A percentile compares a stretch with the other conserved stretches of the same genome.
Evolutionary conservation across 805 yeast genomes (phyloP).

Genomic region (Kodamaea leandrae): DNA sequence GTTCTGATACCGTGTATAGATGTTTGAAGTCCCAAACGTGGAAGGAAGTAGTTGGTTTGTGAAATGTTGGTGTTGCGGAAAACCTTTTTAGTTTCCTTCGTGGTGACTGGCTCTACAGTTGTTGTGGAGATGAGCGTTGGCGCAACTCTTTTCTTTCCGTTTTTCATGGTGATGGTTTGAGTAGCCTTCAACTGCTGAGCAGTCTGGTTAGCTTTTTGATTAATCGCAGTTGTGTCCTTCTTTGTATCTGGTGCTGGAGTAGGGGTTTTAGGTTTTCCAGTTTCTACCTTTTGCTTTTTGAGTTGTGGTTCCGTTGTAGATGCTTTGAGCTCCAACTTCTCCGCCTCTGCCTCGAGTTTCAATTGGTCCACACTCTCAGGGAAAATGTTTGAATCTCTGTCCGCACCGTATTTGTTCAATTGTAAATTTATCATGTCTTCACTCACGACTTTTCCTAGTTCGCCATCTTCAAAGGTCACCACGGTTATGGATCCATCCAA

Average conservation of each 20-base stretch:
- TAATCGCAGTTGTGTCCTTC: background rate
- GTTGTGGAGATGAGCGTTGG: conserved; percentile 59
- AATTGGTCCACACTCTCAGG: conserved; percentile 87
- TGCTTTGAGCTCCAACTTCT: background rate
- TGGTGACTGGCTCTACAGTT: conserved; percentile 14
- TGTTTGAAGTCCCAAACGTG: conserved; percentile 63
- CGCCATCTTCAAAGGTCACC: conserved; percentile 59
- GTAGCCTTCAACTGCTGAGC: conserved; percentile 14
- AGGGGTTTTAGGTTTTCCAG: background rate
- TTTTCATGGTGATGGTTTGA: conserved; percentile 60
- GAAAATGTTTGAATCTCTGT: conserved; percentile 75
- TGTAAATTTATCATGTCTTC: conserved; percentile 64
- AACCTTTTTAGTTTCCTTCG: conserved; percentile 17
- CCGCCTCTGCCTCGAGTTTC: conserved; percentile 58
- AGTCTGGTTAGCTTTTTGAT: background rate
- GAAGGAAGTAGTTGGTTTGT: conserved; percentile 48
- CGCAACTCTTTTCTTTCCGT: conserved; percentile 73
- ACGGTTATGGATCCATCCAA: conserved; percentile 80
- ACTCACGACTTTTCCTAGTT: conserved; percentile 63
- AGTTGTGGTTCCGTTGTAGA: conserved; percentile 22
- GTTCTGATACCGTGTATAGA: conserved; percentile 55
- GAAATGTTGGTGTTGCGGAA: conserved; percentile 36
- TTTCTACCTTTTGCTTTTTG: background rate
- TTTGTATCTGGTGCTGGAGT: conserved; percentile 2
- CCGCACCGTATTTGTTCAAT: conserved; percentile 82